Base-by-base conservation (phyloP, 2,329 filamentous ascomycete genomes). In the Fusarium sp. region DNA sequence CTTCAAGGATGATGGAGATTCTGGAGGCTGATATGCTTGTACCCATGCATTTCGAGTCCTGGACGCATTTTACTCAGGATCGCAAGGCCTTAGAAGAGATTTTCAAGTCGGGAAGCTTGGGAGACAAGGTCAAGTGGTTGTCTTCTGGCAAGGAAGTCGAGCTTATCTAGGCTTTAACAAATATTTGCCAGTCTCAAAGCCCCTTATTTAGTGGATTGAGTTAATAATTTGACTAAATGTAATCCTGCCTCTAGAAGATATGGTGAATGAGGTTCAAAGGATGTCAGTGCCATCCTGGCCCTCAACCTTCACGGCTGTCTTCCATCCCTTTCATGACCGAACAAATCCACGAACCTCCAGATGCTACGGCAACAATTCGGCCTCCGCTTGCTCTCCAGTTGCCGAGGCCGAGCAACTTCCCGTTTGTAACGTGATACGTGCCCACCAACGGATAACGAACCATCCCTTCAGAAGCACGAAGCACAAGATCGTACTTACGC, bases 311-410 rank as follows among this genome's bases (percentile, higher is more conserved):
- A 3, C 5, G 7, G 18, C 2, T 8, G 4, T 45, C 12, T 14
- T 6, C 4, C 42, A 1, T 8, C 6, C 5, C 23, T 32, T 5
- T 49, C 17, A 38, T 52, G 17, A 80, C 78, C 1, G 80, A 81
- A 37, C 78, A 81, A 12, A 81, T 73, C 75, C 79, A 80, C 20
- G 76, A 70, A 4, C 79, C 80, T 5, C 80, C 80, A 14, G 67
- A 73, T n/a, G 73, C 75, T 6, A 81, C 67, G 5, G 80, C 79
- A 45, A 78, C 76, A 26, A 81, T 75, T 3, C 79, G 77, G 20
- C 75, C 76, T 10, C 63, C 66, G 23, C 78, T 76, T 6, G 76
- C 75, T 3, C 80, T 70, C 80, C 80, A 81, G 1, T 48, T 73
- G 3, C 79, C 80, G 3, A 81, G 49, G 0, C 80, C 80, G 2